Base-by-base conservation (phyloP, 257 asterid genomes). In the Solanum corneliomulleri region DNA sequence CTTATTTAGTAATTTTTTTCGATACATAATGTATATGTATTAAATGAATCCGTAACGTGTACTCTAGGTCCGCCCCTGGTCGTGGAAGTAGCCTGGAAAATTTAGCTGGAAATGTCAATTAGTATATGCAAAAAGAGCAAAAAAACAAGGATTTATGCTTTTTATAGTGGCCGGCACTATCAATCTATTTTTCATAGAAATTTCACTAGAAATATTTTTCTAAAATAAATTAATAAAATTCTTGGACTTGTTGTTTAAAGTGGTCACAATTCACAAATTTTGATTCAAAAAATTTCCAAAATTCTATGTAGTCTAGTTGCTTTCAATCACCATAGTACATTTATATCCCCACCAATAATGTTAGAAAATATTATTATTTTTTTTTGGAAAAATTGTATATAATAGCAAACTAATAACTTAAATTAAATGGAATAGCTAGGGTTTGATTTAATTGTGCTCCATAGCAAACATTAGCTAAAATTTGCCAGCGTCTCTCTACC, bases 131-230 rank as follows among this genome's bases (percentile, higher is more conserved):
- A 27, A 87, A 90, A 84, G 88, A 52, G 66, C 69, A 68, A 90
- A 88, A 66, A 29, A 86, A 89, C 92, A 94, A 91, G 68, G 56
- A 86, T 77, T 37, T 78, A 44, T 15, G n/a, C 62, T 80, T 88
- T 86, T 33, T 66, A 86, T 82, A 76, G 90, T 92, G 96, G 93
- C 94, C 94, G 91, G 93, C 94, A 91, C 86, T 31, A 88, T 87
- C 88, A 88, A 86, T 72, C 88, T 89, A 88, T 45, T 25, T 56
- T 16, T 49, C 88, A 37, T 58, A 25, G 69, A 47, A 87, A 64
- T 85, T 84, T 85, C 86, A 21, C 25, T 58, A 60, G 82, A 62
- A 75, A 37, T 42, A 44, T 75, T 31, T 31, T 62, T 25, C 31
- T 56, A 35, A 14, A 16, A 37, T 37, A 37, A 1, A 35, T 35